Evolutionary conservation across 768 basidiomycete genomes (phyloP).

Genomic region (Strobilomyces confusus): DNA sequence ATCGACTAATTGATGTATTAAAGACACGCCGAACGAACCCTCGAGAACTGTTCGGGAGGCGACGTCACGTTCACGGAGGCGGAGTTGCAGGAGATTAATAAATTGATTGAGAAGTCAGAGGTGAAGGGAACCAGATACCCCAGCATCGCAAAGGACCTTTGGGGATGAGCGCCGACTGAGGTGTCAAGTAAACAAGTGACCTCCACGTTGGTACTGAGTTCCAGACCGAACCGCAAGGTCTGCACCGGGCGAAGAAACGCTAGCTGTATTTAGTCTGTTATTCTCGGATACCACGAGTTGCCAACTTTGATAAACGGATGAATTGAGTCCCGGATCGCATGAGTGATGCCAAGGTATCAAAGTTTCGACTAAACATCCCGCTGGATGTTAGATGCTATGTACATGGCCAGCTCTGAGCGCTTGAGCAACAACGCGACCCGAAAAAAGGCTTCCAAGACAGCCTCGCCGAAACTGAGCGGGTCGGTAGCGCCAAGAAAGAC

Average conservation of each 20-base stretch:
- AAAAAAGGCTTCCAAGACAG: neutral
- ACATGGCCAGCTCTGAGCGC: slow-evolving; percentile 11
- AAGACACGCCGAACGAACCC: slow-evolving; percentile 36
- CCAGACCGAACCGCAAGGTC: neutral
- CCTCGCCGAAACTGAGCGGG: neutral
- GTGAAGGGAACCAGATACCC: slow-evolving; percentile 41
- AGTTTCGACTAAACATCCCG: neutral
- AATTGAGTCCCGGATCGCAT: neutral
- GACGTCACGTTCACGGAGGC: slow-evolving; percentile 38
- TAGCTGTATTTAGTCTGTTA: too few relatives aligned
- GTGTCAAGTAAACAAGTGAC: neutral
- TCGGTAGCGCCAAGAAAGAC: neutral
- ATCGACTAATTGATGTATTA: neutral
- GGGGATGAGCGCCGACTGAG: slow-evolving; percentile 24
- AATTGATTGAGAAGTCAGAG: slow-evolving; percentile 31
- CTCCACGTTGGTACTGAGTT: neutral
- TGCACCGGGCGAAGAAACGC: too few relatives aligned
- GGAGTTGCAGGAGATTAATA: slow-evolving; percentile 40
- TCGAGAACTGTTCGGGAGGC: slow-evolving; percentile 44
- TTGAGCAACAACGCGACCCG: neutral
- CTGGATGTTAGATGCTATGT: slow-evolving; percentile 3
- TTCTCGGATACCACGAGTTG: too few relatives aligned
- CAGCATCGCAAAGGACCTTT: slow-evolving; percentile 23
- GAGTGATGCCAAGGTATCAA: neutral
- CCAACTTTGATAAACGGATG: too few relatives aligned